Evolutionary conservation across 352 stramenopile genomes (phyloP), one percentile per base, ranked within the genome.

Genomic region (Blastocystis sp.): DNA sequence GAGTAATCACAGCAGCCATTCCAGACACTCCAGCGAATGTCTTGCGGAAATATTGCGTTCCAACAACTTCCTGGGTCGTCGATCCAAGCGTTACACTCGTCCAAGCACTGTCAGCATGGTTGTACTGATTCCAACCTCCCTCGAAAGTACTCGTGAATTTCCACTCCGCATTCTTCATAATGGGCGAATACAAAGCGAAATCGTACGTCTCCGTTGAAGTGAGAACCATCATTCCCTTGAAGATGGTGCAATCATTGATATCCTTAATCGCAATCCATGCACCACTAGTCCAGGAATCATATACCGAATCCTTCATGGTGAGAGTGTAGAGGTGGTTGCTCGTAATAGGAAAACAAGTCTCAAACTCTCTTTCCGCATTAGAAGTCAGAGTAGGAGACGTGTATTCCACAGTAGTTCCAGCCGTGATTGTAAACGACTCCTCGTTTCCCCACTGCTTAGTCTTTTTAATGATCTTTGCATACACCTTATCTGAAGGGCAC

Each of bases 41-140:
- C 21, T 38, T 65, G 24, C 73, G 73, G 24, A 73, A 72, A 46
- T 84, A 84, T 7, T 73, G 54, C 24, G 73, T 76, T 42, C 73
- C 73, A 6, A n/a, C 32, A 51, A 32, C 36, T 0, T 9, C 8
- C 9, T 34, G 7, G 4, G 42, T 4, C 11, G 49, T 27, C 14
- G 51, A 34, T 14, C 40, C 71, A 14, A 49, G 9, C 1, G 29
- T 65, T 29, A 71, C 8, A 32, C 40, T 11, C 18, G 34, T 71
- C 71, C 71, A 84, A 11, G 44, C 36, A 27, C 29, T 18, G 65
- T 84, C 71, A 44, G 36, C 18, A 53, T 29, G 48, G 24, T 53
- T n/a, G 9, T 53, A 48, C 6, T 75, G 18, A 21, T 54, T 75
- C 63, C 63, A 75, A 9, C 7, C 24, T 51, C 32, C 36, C 16